These are phyloP conservation scores for Backusella tarrabulga DNA, from an alignment of 192 early-diverging fungal species.

Conservation along the genomic window DNA sequence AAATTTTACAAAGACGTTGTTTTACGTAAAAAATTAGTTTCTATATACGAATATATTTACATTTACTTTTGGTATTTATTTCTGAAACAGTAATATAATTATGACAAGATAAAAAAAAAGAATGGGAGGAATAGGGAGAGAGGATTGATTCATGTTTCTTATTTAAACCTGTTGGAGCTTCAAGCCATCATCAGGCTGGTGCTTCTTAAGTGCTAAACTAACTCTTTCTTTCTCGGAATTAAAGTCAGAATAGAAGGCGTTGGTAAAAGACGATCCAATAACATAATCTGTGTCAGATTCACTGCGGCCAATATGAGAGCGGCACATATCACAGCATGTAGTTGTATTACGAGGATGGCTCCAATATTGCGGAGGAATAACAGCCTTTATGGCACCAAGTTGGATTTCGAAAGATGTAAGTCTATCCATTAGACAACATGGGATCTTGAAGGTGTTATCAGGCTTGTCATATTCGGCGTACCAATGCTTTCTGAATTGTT, in stretches of 20 bases:
- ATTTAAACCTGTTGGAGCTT: background rate
- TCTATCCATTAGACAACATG: constrained; percentile 27
- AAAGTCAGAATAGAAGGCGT: constrained; percentile 34
- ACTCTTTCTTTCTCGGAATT: constrained; percentile 25
- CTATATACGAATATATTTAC: background rate
- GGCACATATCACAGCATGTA: constrained; percentile 26
- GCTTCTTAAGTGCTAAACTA: constrained; percentile 22
- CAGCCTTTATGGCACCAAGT: constrained; percentile 1
- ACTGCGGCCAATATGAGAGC: constrained; percentile 15
- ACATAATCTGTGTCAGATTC: constrained; percentile 24
- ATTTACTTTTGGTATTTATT: background rate
- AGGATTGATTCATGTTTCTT: background rate
- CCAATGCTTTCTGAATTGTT: constrained; percentile 26
- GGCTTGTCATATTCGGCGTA: constrained; percentile 20
- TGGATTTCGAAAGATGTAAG: constrained; percentile 22
- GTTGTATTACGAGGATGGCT: constrained; percentile 14
- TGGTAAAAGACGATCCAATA: constrained; percentile 28
- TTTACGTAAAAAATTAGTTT: background rate
- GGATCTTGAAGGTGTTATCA: constrained; percentile 26
- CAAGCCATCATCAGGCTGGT: constrained; percentile 10
- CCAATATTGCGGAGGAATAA: constrained; percentile 31
- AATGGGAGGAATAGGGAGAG: background rate
- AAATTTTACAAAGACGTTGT: no score
- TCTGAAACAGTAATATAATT: background rate
- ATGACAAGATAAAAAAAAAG: background rate